Evolutionary conservation across 331 rosid genomes (phyloP).

Genomic region (Quercus tomentella): DNA sequence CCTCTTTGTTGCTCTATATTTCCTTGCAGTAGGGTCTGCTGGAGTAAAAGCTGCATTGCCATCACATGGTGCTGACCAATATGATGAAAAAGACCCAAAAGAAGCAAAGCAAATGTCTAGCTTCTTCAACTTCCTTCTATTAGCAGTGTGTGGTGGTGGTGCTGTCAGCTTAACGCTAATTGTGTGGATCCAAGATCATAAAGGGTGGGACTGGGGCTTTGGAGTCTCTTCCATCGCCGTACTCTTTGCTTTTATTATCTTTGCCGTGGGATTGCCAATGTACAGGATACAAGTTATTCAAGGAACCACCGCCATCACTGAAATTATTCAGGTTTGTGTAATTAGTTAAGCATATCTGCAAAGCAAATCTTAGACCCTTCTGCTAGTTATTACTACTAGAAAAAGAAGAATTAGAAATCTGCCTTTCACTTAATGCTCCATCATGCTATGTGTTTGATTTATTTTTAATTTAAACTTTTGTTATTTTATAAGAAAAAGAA

Average conservation of each 20-base stretch:
- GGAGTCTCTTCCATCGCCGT: constrained; percentile 58
- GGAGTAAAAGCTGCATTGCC: constrained; percentile 80
- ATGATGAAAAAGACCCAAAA: constrained; percentile 66
- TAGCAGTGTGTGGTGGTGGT: constrained; percentile 68
- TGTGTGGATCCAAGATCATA: constrained; percentile 68
- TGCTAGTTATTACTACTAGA: too few species aligned
- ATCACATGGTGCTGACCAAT: constrained; percentile 89
- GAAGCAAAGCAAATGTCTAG: constrained; percentile 71
- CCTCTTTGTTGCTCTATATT: constrained; percentile 62
- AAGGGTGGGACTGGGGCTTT: constrained; percentile 94
- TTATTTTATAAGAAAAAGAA: too few species aligned
- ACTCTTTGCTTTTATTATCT: constrained; percentile 37
- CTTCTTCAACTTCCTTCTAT: constrained; percentile 65
- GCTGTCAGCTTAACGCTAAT: constrained; percentile 60
- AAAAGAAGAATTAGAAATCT: too few species aligned
- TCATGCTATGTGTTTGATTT: too few species aligned
- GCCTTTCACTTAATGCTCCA: too few species aligned
- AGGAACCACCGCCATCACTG: constrained; percentile 52
- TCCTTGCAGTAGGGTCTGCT: constrained; percentile 57
- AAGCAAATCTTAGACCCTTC: too few species aligned
- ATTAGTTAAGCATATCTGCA: not conserved
- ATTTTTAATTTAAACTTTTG: too few species aligned
- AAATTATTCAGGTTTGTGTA: constrained; percentile 58
- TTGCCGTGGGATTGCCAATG: constrained; percentile 59
- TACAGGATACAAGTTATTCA: constrained; percentile 53